A percentile compares a stretch with the other conserved stretches of the same genome.
These are phyloP conservation scores for Neurospora sp. DNA, from an alignment of 495 filamentous ascomycete genomes.

Conservation along the genomic window DNA sequence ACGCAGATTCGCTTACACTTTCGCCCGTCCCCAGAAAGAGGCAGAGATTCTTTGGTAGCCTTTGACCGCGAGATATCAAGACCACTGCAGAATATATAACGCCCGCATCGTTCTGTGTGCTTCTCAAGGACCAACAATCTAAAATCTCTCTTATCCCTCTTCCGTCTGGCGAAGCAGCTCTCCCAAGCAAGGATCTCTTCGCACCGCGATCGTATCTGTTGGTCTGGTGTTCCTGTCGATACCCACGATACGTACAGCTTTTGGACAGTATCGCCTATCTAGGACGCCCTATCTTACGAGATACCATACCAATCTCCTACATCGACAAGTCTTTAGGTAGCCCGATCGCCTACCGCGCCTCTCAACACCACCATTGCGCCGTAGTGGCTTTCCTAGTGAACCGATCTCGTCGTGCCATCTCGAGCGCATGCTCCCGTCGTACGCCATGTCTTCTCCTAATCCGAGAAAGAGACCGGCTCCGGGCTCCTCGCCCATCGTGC, in stretches of 20 bases:
- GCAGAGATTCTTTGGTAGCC: neutral
- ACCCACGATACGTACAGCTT: neutral
- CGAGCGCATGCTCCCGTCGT: conserved; percentile 20
- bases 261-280: neutral
- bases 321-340: neutral
- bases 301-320: neutral
- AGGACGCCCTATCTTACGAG: neutral
- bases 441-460: conserved; percentile 39
- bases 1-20: neutral
- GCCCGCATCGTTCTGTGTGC: neutral
- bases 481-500: conserved; percentile 50
- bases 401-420: neutral
- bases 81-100: neutral
- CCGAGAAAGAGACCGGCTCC: conserved; percentile 66
- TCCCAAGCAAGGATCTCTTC: neutral
- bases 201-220: neutral
- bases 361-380: neutral
- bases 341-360: neutral
- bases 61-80: neutral
- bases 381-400: neutral
- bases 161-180: neutral
- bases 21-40: neutral
- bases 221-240: neutral
- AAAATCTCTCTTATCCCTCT: neutral
- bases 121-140: neutral